Conservation (phyloP, 345 rosid genomes). For the Eucalyptus tenuipes region DNA sequence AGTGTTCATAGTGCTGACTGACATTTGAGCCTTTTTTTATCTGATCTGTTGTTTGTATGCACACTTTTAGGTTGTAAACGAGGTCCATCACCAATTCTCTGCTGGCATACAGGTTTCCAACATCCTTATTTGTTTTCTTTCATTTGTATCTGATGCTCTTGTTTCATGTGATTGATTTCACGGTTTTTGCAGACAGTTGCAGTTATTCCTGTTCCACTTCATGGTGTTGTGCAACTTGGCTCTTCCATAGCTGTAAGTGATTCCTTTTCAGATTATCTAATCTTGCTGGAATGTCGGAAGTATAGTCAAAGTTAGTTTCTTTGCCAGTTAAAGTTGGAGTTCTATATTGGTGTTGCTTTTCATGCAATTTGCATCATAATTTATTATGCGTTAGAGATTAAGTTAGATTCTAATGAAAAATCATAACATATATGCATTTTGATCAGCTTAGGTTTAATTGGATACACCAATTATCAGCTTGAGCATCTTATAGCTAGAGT, state of each 20-base stretch:
- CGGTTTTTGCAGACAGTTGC: slow-evolving; percentile 60
- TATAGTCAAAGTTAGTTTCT: background rate
- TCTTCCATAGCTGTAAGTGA: slow-evolving; percentile 63
- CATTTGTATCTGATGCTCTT: background rate
- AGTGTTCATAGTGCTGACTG: background rate
- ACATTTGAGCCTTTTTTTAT: background rate
- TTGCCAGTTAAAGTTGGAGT: background rate
- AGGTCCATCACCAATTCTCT: slow-evolving; percentile 71
- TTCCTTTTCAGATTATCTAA: background rate
- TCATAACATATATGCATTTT: background rate
- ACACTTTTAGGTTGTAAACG: slow-evolving; percentile 48
- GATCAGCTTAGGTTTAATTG: background rate
- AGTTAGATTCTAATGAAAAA: background rate
- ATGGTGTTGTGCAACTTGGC: slow-evolving; percentile 92
- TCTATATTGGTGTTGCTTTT: background rate
- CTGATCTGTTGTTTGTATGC: background rate
- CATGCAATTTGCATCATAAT: background rate
- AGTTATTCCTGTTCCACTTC: slow-evolving; percentile 72
- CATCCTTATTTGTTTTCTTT: background rate
- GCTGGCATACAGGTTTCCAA: slow-evolving; percentile 80
- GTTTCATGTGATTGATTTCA: background rate
- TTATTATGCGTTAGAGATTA: background rate
- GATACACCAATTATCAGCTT: background rate
- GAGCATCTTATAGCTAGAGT: background rate
- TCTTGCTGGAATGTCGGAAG: background rate